Percentiles rank a stretch among this genome's conserved stretches.
These are phyloP conservation scores for Panaeolus cyanescens DNA, from an alignment of 768 basidiomycete species.

Conservation along the genomic window DNA sequence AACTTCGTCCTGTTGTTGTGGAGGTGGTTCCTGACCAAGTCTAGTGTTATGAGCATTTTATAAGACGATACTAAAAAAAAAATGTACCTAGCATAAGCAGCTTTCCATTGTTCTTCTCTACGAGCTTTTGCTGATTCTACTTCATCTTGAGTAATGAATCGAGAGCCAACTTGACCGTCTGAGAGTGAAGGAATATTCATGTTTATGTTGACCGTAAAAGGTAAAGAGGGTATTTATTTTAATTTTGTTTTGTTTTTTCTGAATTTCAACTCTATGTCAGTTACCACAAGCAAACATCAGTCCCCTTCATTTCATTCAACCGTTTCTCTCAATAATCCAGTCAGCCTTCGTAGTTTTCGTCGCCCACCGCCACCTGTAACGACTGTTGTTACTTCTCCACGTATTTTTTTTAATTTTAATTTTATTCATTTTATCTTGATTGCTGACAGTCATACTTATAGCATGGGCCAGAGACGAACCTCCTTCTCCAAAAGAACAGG, in stretches of 20 bases:
- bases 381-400: conserved; percentile 68
- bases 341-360: conserved; percentile 33
- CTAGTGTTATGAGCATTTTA: conserved; percentile 33
- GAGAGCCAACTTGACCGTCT: conserved; percentile 73
- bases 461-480: conserved; percentile 88
- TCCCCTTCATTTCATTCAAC: conserved; percentile 36
- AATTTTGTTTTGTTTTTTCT: background rate
- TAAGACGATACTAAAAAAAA: conserved; percentile 1
- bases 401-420: conserved; percentile 47
- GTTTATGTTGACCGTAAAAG: background rate
- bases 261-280: conserved; percentile 21
- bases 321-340: conserved; percentile 31
- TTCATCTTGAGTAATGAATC: conserved; percentile 81
- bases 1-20: conserved; percentile 70
- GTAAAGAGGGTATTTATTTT: conserved; percentile 1
- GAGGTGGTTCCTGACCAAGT: conserved; percentile 84
- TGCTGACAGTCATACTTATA: conserved; percentile 26
- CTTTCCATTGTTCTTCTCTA: conserved; percentile 87
- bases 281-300: conserved; percentile 27
- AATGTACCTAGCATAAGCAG: conserved; percentile 77
- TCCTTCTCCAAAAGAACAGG: conserved; percentile 63
- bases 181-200: conserved; percentile 81
- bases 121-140: conserved; percentile 71
- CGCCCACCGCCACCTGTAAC: conserved; percentile 46
- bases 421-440: conserved; percentile 4